Evolutionary conservation across 1,139 yeast species (phyloP), one percentile per base, ranked within the genome.

Genomic region (Taphrina communis): DNA sequence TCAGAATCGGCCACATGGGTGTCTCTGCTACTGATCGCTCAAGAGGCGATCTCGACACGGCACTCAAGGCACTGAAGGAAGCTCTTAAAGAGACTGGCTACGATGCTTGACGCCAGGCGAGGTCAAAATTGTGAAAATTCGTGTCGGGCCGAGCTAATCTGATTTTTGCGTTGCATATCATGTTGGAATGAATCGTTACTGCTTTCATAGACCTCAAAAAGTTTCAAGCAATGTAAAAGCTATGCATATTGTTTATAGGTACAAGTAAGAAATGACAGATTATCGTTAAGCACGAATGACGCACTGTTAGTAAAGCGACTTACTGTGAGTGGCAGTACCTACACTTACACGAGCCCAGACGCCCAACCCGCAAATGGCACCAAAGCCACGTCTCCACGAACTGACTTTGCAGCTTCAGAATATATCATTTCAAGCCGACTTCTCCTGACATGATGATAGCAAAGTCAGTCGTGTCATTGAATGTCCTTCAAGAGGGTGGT

Each of bases 1-100:
- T 93, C 82, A 86, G 98, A 80, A 87, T 93, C 71, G 98, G 98
- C 42, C 98, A 93, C 80, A 93, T 93, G 98, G 97, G 97, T 73
- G 86, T 85, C 61, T 80, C 86, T 69, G 81, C 84, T 62, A 82
- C 84, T 65, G 80, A 80, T 71, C 78, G 75, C 57, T 77, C 79
- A 69, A 77, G 80, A 69, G 74, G 75, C n/a, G 84, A 82, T 74
- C 75, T 82, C 38, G 81, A 80, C 62, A 75, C 75, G 56, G 81
- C 81, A 42, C 78, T 79, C 67, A 74, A 76, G 21, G 83, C 81
- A 36, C 78, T 83, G 68, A 79, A 80, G 70, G 79, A 78, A 53
- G 73, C 83, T 11, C 75, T 83, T 50, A 74, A 75, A 48, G 82
- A 82, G 72, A 76, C 81, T 70, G 69, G 59, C 11, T 56, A 65